Evolutionary conservation across 2,329 filamentous ascomycete genomes (phyloP), one percentile per base, ranked within the genome.

Genomic region (Sporothrix pseudoabietina): DNA sequence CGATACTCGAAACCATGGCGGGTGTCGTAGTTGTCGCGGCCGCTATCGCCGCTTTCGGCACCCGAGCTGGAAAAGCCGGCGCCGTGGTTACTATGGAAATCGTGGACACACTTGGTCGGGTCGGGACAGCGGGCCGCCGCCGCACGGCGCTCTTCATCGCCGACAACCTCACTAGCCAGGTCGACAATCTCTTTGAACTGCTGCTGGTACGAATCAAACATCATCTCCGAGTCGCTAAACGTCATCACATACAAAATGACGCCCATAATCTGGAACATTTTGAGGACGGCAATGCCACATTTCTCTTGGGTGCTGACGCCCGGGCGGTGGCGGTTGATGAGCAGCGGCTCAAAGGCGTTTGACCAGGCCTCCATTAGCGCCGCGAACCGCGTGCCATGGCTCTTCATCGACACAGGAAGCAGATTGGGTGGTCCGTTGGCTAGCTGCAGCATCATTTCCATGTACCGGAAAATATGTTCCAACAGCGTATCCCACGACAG

Each of bases 181-280:
- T 86, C 84, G 39, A 90, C 86, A 76, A 90, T 89, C 30, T 81
- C 79, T 73, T 83, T 82, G 75, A 90, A 90, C 30, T 85, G 82
- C 0, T 81, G 79, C 6, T 84, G 80, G 75, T 88, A 89, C 10
- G 79, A 78, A 76, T 91, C 89, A 74, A 90, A 90, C 49, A 87
- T 83, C 71, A 85, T 84, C 78, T 91, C 89, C 63, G 82, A 86
- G 70, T 87, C 85, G 77, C 84, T 87, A 76, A 89, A 91, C 10
- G 87, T 87, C 86, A 89, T 89, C 55, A 86, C 80, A 75, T 88
- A 89, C 6, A 90, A 80, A 47, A 90, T 83, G 63, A 83, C 82
- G 10, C 83, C 84, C 83, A 89, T 90, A 69, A 88, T 83, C 74
- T 89, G 87, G 72, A 85, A 85, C 88, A 90, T 90, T 76, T 90